Conservation (phyloP, 2,329 filamentous ascomycete genomes). For the Aspergillus pseudoviridinutans region DNA sequence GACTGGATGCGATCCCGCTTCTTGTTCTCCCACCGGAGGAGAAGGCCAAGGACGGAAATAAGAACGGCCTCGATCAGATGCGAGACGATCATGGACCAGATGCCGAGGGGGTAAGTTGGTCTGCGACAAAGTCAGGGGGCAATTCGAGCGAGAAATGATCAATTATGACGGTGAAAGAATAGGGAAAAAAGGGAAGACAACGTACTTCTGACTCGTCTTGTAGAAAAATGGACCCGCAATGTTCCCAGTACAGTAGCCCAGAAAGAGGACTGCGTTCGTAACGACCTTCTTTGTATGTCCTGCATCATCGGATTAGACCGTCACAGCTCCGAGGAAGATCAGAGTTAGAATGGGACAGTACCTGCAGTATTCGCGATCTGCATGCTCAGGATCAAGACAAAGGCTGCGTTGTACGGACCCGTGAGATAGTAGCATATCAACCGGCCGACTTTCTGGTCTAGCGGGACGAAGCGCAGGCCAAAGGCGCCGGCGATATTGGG, state of each 20-base stretch:
- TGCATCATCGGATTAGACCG: slow-evolving; percentile 18
- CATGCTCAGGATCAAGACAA: slow-evolving; percentile 49
- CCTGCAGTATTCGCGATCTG: slow-evolving; percentile 44
- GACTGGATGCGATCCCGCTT: slow-evolving; percentile 48
- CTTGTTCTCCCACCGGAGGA: slow-evolving; percentile 49
- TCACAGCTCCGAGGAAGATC: background rate
- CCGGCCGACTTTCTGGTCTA: slow-evolving; percentile 49
- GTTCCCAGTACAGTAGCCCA: slow-evolving; percentile 59
- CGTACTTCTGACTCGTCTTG: slow-evolving; percentile 47
- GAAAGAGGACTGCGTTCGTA: slow-evolving; percentile 58
- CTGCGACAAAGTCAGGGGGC: slow-evolving; percentile 15
- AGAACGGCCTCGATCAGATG: slow-evolving; percentile 51
- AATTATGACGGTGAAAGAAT: background rate
- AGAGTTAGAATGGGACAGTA: slow-evolving; percentile 1
- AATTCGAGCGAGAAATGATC: background rate
- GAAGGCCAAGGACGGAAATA: slow-evolving; percentile 43
- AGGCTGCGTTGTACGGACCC: slow-evolving; percentile 53
- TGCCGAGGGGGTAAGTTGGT: slow-evolving; percentile 49
- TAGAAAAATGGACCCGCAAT: slow-evolving; percentile 63
- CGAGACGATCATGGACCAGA: slow-evolving; percentile 56
- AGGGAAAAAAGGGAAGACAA: background rate
- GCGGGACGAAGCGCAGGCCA: slow-evolving; percentile 53
- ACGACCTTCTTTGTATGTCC: slow-evolving; percentile 63
- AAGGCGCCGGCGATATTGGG: slow-evolving; percentile 58
- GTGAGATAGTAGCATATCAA: slow-evolving; percentile 58